Evolutionary conservation across 805 yeast genomes (phyloP).

Genomic region (Zygotorulaspora chibaensis): DNA sequence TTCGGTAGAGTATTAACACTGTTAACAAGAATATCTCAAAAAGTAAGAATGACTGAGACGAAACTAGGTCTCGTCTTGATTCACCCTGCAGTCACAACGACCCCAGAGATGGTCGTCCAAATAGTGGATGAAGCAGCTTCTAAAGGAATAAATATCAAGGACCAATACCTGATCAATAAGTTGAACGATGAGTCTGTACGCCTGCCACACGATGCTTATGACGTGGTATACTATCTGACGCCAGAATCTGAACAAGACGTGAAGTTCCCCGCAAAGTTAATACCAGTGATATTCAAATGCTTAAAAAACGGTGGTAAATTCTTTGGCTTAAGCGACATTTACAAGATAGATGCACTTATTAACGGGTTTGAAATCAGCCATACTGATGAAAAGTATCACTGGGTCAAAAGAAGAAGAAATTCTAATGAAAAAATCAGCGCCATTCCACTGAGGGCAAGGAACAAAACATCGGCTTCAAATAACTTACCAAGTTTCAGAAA

Average conservation of each 20-base stretch:
- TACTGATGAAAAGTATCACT: slow-evolving; percentile 38
- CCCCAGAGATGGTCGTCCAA: slow-evolving; percentile 47
- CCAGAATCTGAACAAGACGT: slow-evolving; percentile 45
- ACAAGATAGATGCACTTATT: slow-evolving; percentile 56
- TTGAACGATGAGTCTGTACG: slow-evolving; percentile 46
- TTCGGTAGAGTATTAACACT: not conserved
- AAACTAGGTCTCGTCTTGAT: slow-evolving; percentile 43
- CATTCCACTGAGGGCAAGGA: slow-evolving; percentile 30
- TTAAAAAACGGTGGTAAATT: slow-evolving; percentile 45
- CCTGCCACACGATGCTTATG: slow-evolving; percentile 38
- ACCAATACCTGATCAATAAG: slow-evolving; percentile 56
- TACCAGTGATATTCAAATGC: slow-evolving; percentile 38
- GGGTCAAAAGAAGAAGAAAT: slow-evolving; percentile 53
- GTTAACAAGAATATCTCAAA: not conserved
- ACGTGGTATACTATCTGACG: slow-evolving; percentile 49
- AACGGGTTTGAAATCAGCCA: slow-evolving; percentile 52
- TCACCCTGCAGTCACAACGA: slow-evolving; percentile 65
- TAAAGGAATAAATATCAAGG: slow-evolving; percentile 29
- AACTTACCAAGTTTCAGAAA: slow-evolving; percentile 27
- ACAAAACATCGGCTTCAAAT: slow-evolving; percentile 15
- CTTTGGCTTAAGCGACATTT: slow-evolving; percentile 44
- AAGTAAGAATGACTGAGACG: slow-evolving; percentile 8
- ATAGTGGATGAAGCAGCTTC: slow-evolving; percentile 24
- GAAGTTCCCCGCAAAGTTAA: slow-evolving; percentile 45
- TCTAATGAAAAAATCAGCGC: slow-evolving; percentile 30